Evolutionary conservation across 768 basidiomycete genomes (phyloP).

Genomic region (Scleroderma bovista): DNA sequence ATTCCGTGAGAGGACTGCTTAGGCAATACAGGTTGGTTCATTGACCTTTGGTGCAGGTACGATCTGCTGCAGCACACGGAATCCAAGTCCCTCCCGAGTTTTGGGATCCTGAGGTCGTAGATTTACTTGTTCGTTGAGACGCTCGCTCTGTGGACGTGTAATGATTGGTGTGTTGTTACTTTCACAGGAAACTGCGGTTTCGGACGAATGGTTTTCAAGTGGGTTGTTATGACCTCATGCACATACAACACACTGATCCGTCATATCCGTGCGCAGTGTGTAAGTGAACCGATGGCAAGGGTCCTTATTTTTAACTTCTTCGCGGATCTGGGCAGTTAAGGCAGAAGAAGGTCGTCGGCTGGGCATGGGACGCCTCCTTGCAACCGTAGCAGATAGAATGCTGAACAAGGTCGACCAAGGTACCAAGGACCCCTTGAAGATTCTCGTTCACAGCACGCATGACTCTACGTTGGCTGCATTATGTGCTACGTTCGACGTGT

Average conservation of each 20-base stretch:
- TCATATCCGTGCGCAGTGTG: constrained; percentile 13
- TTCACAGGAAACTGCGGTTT: constrained; percentile 63
- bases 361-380: constrained; percentile 72
- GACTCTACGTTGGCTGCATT: constrained; percentile 67
- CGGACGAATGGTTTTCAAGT: constrained; percentile 77
- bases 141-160: background rate
- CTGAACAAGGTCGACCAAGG: constrained; percentile 45
- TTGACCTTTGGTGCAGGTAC: constrained; percentile 37
- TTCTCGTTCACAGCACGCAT: constrained; percentile 68
- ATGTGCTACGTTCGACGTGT: constrained; percentile 61
- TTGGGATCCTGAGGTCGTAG: constrained; percentile 52
- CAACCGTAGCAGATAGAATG: constrained; percentile 61
- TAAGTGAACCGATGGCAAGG: constrained; percentile 5
- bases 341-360: constrained; percentile 69
- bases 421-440: constrained; percentile 46
- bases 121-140: constrained; percentile 45
- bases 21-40: background rate
- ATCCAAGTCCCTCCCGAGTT: constrained; percentile 69
- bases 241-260: constrained; percentile 3
- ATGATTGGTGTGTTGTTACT: background rate
- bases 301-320: constrained; percentile 1
- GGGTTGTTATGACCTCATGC: constrained; percentile 5
- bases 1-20: constrained; percentile 42
- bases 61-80: constrained; percentile 66
- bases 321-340: constrained; percentile 43